These are phyloP conservation scores for Moesziomyces sp. DNA, from an alignment of 1,284 basidiomycete species.

Conservation along the genomic window DNA sequence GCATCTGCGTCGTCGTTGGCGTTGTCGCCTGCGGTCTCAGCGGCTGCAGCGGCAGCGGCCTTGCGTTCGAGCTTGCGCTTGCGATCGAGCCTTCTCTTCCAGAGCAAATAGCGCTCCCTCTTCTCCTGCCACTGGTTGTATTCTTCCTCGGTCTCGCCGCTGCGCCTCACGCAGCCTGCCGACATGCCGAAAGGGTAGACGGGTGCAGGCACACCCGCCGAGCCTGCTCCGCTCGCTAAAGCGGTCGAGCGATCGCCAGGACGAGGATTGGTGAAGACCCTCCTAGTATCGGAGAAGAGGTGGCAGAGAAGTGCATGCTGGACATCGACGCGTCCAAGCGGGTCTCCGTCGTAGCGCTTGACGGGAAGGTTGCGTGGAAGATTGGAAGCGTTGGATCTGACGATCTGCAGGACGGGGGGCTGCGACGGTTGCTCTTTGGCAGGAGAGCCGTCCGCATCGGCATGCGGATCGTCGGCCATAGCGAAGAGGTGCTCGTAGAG, in stretches of 20 bases:
- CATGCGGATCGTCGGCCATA: conserved; percentile 7
- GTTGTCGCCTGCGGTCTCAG: conserved; percentile 7
- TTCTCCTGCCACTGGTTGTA: conserved; percentile 39
- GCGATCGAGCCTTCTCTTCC: conserved; percentile 36
- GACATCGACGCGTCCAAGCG: conserved; percentile 72
- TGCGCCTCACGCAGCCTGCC: conserved; percentile 51
- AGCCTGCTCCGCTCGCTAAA: conserved; percentile 26
- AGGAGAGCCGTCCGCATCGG: conserved; percentile 12
- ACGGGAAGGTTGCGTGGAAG: conserved; percentile 63
- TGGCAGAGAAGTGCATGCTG: conserved; percentile 84
- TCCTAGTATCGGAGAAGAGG: conserved; percentile 78
- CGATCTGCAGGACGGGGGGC: conserved; percentile 25
- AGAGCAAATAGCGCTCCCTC: conserved; percentile 29
- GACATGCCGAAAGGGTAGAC: conserved; percentile 64
- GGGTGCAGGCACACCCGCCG: conserved; percentile 41
- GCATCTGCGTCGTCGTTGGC: conserved; percentile 16
- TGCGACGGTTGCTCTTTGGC: conserved; percentile 11
- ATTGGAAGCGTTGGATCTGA: conserved; percentile 36
- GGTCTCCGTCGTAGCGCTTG: conserved; percentile 65
- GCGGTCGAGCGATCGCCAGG: conserved; percentile 30
- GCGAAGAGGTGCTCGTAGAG: background rate
- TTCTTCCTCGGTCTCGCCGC: conserved; percentile 58
- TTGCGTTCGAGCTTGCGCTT: conserved; percentile 40
- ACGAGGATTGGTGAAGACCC: conserved; percentile 78
- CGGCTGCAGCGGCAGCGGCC: conserved; percentile 30